Conservation (phyloP, 1,284 basidiomycete species). For the Phlebopus sp. region DNA sequence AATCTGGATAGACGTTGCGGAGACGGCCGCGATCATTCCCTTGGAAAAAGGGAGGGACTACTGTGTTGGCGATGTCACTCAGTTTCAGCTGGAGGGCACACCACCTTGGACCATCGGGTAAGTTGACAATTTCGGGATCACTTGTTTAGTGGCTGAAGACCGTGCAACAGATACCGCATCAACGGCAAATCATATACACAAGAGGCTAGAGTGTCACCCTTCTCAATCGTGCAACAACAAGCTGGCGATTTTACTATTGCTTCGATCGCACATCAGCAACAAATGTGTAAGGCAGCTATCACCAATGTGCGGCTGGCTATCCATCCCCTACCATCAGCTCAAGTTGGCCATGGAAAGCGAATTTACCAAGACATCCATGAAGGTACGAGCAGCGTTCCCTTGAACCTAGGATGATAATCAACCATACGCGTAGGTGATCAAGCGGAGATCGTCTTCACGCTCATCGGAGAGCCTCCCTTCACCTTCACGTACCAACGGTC, state of each 20-base stretch:
- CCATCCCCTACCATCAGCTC: constrained; percentile 83
- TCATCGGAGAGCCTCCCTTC: constrained; percentile 91
- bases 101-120: constrained; percentile 94
- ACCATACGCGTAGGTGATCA: constrained; percentile 62
- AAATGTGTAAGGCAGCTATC: constrained; percentile 81
- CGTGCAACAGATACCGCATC: constrained; percentile 66
- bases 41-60: constrained; percentile 78
- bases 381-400: constrained; percentile 42
- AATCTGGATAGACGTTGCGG: constrained; percentile 86
- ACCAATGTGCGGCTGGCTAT: constrained; percentile 76
- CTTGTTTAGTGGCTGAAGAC: constrained; percentile 3
- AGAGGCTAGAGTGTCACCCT: constrained; percentile 75
- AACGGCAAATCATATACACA: constrained; percentile 75
- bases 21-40: constrained; percentile 89
- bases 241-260: constrained; percentile 81
- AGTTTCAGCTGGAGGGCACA: constrained; percentile 92
- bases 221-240: constrained; percentile 79
- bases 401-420: constrained; percentile 4
- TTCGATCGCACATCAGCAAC: constrained; percentile 88
- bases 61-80: constrained; percentile 88
- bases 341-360: constrained; percentile 81
- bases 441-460: constrained; percentile 88
- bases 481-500: constrained; percentile 91
- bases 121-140: constrained; percentile 24
- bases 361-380: constrained; percentile 87